Evolutionary conservation across 108 stramenopile genomes (phyloP).

Genomic region (Pseudonitzschia delicatissima): DNA sequence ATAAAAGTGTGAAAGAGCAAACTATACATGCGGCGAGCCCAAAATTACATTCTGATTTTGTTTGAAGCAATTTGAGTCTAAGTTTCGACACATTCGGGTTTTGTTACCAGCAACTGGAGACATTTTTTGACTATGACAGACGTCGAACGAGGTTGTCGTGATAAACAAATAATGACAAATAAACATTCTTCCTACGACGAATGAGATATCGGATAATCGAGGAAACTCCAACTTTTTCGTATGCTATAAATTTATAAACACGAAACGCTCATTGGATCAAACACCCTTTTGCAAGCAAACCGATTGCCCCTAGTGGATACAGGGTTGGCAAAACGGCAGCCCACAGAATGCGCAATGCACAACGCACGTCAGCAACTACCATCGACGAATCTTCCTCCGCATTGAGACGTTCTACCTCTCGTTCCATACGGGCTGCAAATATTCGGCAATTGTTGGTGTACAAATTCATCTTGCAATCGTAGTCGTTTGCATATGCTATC

Average conservation of each 20-base stretch:
- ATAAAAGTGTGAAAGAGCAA: background rate
- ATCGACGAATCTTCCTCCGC: background rate
- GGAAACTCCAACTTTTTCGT: too few relatives aligned
- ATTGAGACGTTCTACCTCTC: conserved; percentile 22
- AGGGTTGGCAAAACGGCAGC: background rate
- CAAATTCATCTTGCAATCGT: conserved; percentile 21
- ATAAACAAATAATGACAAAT: too few relatives aligned
- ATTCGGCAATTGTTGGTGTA: conserved; percentile 25
- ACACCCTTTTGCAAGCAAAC: background rate
- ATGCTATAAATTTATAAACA: too few relatives aligned
- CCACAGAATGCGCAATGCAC: background rate
- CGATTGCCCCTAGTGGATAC: background rate
- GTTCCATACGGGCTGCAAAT: conserved; percentile 18
- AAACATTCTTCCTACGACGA: too few relatives aligned
- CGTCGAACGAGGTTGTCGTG: too few relatives aligned
- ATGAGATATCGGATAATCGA: too few relatives aligned
- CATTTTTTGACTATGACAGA: too few relatives aligned
- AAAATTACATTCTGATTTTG: too few relatives aligned
- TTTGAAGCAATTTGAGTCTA: too few relatives aligned
- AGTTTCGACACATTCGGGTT: too few relatives aligned
- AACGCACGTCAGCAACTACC: background rate
- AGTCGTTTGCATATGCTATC: background rate
- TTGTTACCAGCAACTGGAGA: too few relatives aligned
- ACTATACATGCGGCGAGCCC: too few relatives aligned
- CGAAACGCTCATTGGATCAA: background rate